Base-by-base conservation (phyloP, 106 monocot species). In the Allium sativum region DNA sequence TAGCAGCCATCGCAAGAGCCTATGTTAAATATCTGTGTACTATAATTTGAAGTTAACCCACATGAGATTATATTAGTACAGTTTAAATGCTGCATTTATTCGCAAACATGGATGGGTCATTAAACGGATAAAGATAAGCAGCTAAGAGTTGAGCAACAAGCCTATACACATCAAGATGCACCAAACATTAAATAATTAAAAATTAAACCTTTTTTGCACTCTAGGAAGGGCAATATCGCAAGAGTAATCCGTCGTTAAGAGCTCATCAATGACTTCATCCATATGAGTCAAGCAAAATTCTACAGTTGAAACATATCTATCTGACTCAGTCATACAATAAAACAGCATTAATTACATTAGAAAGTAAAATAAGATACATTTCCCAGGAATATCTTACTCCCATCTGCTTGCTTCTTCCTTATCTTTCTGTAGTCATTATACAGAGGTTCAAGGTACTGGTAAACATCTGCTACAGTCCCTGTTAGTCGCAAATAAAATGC, bases 361-460 rank as follows among this genome's bases (percentile, higher is more conserved):
- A 3, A 19, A 8, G 7, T 55, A 31, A 63, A 42, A 42, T 44
- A 40, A 43, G 50, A 20, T n/a, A 54, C 11, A 68, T 8, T n/a
- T 59, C 44, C 20, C 41, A 62, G 18, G 1, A n/a, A 5, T n/a
- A 52, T 12, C 82, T 78, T 71, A 95, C 88, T 62, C 65, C 95
- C 95, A 64, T 91, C 87, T 1, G 77, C 17, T 9, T 76, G 52
- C 63, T 87, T 92, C 52, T 20, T 46, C 52, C 90, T 55, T 8
- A 96, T 64, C 73, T 96, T 96, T 47, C 95, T 61, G 63, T 95
- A 95, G 55, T 95, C 95, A 50, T 93, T 93, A 55, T 93, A 93
- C 17, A 93, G 79, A 3, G 93, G 93, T 67, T 93, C 93, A 0
- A 93, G 76, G 47, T 94, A 94, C 45, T 81, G 93, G 66, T 94